Evolutionary conservation across 108 stramenopile genomes (phyloP).

Genomic region (Nitzschia putrida): DNA sequence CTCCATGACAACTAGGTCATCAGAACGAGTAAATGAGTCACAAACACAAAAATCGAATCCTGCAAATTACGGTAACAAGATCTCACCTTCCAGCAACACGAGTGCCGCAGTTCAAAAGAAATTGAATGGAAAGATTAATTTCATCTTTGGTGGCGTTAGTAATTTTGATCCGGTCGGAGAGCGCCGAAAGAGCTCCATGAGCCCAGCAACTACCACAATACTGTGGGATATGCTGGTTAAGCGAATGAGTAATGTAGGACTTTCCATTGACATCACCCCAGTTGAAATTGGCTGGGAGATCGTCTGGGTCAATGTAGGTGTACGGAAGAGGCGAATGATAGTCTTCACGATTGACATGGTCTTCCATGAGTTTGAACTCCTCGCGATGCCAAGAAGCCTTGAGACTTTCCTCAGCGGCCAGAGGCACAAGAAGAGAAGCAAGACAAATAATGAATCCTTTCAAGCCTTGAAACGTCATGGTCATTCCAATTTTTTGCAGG

Average conservation of each 20-base stretch:
- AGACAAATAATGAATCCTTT: too few species aligned
- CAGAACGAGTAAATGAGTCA: background rate
- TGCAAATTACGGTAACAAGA: background rate
- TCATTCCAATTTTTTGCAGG: too few species aligned
- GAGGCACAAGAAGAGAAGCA: background rate
- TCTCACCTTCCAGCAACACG: conserved; percentile 61
- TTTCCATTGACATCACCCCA: conserved; percentile 87
- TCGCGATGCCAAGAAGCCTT: conserved; percentile 6
- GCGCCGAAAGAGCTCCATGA: conserved; percentile 80
- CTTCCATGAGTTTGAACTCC: conserved; percentile 42
- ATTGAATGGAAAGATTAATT: conserved; percentile 56
- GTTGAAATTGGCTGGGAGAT: conserved; percentile 65
- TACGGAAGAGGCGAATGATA: conserved; percentile 54
- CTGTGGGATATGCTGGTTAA: conserved; percentile 94
- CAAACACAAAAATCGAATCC: background rate
- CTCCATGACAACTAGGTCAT: conserved; percentile 51
- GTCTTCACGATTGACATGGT: conserved; percentile 37
- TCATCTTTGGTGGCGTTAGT: conserved; percentile 60
- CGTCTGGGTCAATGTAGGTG: conserved; percentile 50
- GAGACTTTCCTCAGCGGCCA: background rate
- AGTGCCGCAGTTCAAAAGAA: conserved; percentile 83
- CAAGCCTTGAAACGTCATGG: too few species aligned
- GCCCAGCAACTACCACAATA: conserved; percentile 86
- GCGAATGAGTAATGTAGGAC: conserved; percentile 76
- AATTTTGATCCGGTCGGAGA: conserved; percentile 93